Conservation (phyloP, 345 rosid genomes). For the Ailanthus altissimus region DNA sequence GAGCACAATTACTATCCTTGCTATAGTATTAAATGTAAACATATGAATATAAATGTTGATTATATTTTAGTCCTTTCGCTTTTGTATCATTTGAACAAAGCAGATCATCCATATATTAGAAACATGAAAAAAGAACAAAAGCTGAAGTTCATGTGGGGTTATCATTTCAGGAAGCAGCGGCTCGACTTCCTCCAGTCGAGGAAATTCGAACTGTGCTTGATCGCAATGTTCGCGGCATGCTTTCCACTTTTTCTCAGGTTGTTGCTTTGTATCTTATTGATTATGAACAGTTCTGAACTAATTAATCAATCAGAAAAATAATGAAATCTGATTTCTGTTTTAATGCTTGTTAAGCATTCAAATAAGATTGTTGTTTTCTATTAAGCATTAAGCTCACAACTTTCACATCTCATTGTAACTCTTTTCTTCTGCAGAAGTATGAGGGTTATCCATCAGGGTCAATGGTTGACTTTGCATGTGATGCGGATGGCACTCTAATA, state of each 20-base stretch:
- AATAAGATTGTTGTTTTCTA: neutral
- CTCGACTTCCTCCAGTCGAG: constrained; percentile 78
- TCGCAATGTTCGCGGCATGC: constrained; percentile 60
- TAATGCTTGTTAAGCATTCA: neutral
- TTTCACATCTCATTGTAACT: neutral
- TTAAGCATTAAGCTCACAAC: neutral
- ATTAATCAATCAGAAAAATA: neutral
- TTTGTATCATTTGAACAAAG: neutral
- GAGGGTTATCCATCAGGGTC: constrained; percentile 93
- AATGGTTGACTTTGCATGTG: constrained; percentile 91
- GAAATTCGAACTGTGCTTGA: constrained; percentile 73
- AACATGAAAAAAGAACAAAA: neutral
- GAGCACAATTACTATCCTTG: neutral
- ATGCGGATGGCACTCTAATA: constrained; percentile 80
- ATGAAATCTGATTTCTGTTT: neutral
- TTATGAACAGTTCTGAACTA: neutral
- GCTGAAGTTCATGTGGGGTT: constrained; percentile 10
- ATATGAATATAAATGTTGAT: neutral
- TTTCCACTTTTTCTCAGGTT: constrained; percentile 88
- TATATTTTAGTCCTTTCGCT: neutral
- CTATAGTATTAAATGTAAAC: neutral
- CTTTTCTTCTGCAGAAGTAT: constrained; percentile 51
- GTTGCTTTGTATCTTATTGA: constrained; percentile 19
- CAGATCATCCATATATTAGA: neutral
- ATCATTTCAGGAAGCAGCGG: constrained; percentile 68